phyloP scores from a whole-genome alignment of 2,329 filamentous ascomycete species.

The Arthrobotrys megalospora region DNA sequence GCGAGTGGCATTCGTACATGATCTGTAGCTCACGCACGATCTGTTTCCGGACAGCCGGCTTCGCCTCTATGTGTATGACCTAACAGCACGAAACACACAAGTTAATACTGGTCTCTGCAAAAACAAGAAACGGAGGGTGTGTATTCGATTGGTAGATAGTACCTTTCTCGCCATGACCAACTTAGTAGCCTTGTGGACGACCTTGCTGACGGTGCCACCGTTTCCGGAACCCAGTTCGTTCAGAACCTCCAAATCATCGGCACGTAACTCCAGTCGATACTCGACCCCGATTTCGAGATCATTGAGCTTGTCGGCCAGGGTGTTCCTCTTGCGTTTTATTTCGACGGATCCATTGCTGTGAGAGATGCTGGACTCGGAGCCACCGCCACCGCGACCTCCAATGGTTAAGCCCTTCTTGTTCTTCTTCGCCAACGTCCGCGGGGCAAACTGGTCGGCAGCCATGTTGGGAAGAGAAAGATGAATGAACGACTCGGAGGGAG shows the following conservation, averaged over 20 bases:
- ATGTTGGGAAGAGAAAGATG: conserved; percentile 33
- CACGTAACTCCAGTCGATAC: conserved; percentile 91
- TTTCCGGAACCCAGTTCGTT: conserved; percentile 97
- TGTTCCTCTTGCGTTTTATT: conserved; percentile 76
- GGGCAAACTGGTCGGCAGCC: conserved; percentile 60
- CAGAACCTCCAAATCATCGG: conserved; percentile 90
- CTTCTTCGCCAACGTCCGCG: conserved; percentile 85
- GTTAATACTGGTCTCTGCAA: conserved; percentile 15
- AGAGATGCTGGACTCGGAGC: conserved; percentile 71
- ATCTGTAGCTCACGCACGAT: conserved; percentile 98
- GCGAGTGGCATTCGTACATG: conserved; percentile 97
- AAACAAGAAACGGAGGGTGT: background rate
- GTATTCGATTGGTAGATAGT: conserved; percentile 45
- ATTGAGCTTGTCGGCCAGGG: conserved; percentile 70
- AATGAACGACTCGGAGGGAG: conserved; percentile 17
- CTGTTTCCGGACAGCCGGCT: conserved; percentile 95
- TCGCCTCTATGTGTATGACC: conserved; percentile 98
- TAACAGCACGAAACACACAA: conserved; percentile 67
- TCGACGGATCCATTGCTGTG: conserved; percentile 79
- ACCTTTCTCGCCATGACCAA: conserved; percentile 99
- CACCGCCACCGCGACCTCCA: conserved; percentile 81
- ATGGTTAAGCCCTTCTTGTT: conserved; percentile 97
- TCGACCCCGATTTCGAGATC: conserved; percentile 96
- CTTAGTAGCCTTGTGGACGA: conserved; percentile 92
- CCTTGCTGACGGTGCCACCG: conserved; percentile 98